A percentile compares a stretch with the other conserved stretches of the same genome.
phyloP scores from a whole-genome alignment of 163 green algal species.

The Coccomyxa subellipsoidea region DNA sequence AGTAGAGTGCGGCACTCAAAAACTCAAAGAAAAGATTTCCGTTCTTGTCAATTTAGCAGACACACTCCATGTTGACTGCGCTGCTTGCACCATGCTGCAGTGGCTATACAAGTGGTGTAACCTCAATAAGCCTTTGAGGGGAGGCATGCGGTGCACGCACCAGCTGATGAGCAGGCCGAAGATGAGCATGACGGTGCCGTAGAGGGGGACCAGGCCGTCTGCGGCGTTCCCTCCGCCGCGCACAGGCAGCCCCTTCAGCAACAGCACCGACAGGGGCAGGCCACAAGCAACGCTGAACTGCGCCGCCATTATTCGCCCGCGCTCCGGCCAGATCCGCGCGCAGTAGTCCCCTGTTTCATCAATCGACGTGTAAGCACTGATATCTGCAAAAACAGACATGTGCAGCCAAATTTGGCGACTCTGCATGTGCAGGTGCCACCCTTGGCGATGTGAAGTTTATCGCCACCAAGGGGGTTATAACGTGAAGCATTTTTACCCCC shows the following conservation, averaged over 20 bases:
- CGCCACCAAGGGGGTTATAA: too few species aligned
- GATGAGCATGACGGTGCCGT: neutral
- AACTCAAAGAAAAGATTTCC: neutral
- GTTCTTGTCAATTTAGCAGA: too few species aligned
- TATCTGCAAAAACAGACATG: too few species aligned
- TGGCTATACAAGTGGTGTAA: too few species aligned
- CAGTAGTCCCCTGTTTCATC: conserved; percentile 34
- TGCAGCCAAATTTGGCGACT: too few species aligned
- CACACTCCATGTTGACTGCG: too few species aligned
- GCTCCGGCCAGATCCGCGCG: conserved; percentile 43
- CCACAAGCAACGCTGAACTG: conserved; percentile 46
- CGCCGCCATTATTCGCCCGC: conserved; percentile 57
- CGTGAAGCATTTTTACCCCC: too few species aligned
- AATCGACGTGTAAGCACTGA: neutral
- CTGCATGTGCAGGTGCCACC: too few species aligned
- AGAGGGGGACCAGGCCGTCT: neutral
- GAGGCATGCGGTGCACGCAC: conserved; percentile 19
- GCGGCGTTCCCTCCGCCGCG: neutral
- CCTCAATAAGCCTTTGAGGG: neutral
- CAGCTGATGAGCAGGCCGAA: conserved; percentile 58
- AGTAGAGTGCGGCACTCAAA: neutral
- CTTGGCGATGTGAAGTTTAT: too few species aligned
- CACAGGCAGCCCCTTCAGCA: neutral
- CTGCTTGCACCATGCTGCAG: too few species aligned
- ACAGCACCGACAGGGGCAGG: conserved; percentile 21